These are phyloP conservation scores for Nidula niveotomentosa DNA, from an alignment of 1,284 basidiomycete species.

Conservation along the genomic window DNA sequence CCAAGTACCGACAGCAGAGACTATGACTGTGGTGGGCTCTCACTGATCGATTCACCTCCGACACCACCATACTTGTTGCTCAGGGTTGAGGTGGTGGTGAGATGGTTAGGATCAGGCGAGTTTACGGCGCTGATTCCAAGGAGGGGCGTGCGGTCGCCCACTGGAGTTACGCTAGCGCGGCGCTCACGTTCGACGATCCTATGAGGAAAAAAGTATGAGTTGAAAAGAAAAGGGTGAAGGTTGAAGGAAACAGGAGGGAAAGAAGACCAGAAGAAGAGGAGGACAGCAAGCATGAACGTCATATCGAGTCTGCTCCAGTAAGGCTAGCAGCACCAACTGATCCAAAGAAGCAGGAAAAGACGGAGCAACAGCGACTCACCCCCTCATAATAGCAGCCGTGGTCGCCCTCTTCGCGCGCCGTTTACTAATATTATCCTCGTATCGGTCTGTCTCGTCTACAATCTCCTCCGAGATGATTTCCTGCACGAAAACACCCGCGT, in stretches of 20 bases:
- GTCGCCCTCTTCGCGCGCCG: slow-evolving; percentile 68
- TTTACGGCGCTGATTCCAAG: not conserved
- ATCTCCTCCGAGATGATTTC: slow-evolving; percentile 91
- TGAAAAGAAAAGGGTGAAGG: not conserved
- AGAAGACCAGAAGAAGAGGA: no score
- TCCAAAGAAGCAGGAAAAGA: no score
- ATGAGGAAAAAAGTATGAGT: not conserved
- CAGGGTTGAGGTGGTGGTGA: not conserved
- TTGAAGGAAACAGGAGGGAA: not conserved
- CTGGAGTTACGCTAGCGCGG: slow-evolving; percentile 6
- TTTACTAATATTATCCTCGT: slow-evolving; percentile 84
- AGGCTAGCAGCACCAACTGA: no score
- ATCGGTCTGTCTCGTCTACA: slow-evolving; percentile 88
- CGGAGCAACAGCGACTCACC: slow-evolving; percentile 38
- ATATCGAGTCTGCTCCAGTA: no score
- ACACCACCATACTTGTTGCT: not conserved
- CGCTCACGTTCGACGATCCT: slow-evolving; percentile 33
- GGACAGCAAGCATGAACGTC: no score
- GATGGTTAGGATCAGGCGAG: not conserved
- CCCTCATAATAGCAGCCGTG: slow-evolving; percentile 79
- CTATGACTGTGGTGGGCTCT: not conserved
- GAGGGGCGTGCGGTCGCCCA: slow-evolving; percentile 11
- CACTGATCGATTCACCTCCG: not conserved
- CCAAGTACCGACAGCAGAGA: not conserved
- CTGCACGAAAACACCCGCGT: slow-evolving; percentile 20